phyloP scores from a whole-genome alignment of 306 rosid genomes.

The Sicyos baderoa region DNA sequence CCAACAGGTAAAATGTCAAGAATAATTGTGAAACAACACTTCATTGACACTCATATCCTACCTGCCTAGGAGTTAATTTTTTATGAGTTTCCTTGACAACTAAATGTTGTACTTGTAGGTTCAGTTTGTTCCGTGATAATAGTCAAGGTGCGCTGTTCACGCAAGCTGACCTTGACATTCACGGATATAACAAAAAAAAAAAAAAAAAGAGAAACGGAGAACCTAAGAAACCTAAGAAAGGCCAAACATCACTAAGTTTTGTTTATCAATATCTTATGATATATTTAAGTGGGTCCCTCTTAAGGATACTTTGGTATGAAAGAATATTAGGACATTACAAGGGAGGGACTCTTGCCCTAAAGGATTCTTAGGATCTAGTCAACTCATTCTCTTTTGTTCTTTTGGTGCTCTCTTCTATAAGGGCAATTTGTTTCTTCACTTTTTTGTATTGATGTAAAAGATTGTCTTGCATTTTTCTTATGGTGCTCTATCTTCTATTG shows the following conservation, averaged over 20 bases:
- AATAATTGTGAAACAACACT: neutral
- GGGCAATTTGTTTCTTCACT: too few species aligned
- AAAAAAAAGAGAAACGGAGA: neutral
- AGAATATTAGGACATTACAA: neutral
- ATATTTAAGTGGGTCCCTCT: neutral
- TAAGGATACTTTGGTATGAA: neutral
- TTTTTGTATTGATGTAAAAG: too few species aligned
- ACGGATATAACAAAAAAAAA: too few species aligned
- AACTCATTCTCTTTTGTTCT: neutral
- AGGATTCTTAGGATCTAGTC: neutral
- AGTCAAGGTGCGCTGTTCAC: too few species aligned
- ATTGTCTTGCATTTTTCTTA: neutral
- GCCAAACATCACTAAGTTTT: neutral
- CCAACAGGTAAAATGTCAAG: neutral
- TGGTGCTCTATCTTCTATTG: conserved; percentile 23
- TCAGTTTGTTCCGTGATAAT: too few species aligned
- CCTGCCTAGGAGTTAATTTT: too few species aligned
- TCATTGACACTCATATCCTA: too few species aligned
- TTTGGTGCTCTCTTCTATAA: neutral
- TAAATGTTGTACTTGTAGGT: too few species aligned
- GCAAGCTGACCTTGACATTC: too few species aligned
- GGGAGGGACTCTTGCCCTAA: neutral
- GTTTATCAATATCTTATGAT: neutral
- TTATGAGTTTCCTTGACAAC: too few species aligned
- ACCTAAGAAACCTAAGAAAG: too few species aligned